Evolutionary conservation across 1,284 basidiomycete species (phyloP).

Genomic region (Lignosus rhinocerotis): DNA sequence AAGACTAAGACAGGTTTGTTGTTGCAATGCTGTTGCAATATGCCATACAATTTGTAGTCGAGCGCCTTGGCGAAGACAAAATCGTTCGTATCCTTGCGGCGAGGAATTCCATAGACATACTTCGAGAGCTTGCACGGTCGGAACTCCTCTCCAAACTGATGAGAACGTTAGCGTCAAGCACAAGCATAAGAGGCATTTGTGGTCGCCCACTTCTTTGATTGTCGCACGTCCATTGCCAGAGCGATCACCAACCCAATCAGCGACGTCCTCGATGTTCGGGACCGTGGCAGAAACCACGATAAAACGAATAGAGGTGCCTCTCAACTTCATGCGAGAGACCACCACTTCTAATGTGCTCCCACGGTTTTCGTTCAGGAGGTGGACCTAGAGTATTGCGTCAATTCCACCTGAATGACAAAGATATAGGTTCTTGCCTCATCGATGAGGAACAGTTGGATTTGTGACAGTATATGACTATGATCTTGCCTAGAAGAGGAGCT

Average conservation of each 20-base stretch:
- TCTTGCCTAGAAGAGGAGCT: conserved; percentile 49
- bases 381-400: conserved; percentile 57
- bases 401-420: background rate
- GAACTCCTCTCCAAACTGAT: conserved; percentile 90
- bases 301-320: conserved; percentile 73
- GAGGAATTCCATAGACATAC: conserved; percentile 64
- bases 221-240: conserved; percentile 50
- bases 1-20: conserved; percentile 86
- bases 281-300: conserved; percentile 92
- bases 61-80: conserved; percentile 76
- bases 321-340: conserved; percentile 87
- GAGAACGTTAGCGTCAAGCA: background rate
- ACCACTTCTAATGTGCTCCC: conserved; percentile 94
- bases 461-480: conserved; percentile 64
- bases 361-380: conserved; percentile 86
- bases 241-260: conserved; percentile 79
- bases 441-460: conserved; percentile 80
- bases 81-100: conserved; percentile 69
- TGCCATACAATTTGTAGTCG: conserved; percentile 72
- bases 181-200: background rate
- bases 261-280: conserved; percentile 91
- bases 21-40: conserved; percentile 68
- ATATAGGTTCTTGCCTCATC: conserved; percentile 70
- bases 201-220: conserved; percentile 65
- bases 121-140: conserved; percentile 82